Evolutionary conservation across 1,139 yeast genomes (phyloP), one percentile per base, ranked within the genome.

Genomic region (Lodderomyces margitis): DNA sequence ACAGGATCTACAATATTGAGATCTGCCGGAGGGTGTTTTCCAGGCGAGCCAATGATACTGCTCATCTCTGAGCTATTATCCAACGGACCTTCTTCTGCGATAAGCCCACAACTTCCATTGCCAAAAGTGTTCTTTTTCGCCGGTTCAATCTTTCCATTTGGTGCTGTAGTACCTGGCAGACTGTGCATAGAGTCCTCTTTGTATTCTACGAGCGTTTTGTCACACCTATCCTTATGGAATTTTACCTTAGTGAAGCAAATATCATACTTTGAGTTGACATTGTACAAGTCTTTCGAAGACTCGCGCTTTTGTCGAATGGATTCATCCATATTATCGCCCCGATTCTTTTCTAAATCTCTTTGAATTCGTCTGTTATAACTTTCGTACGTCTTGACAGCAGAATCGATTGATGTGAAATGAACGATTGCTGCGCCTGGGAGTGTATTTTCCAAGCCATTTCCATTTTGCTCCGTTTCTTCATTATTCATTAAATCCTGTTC

Each of bases 391-490:
- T 60, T 64, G 24, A 72, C 68, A 16, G 73, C 68, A 3, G 71
- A 50, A 45, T 70, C 76, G 17, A 72, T 69, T 2, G 73, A 63
- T 12, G 66, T 63, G 44, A 64, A 72, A 50, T 71, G 76, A 11
- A 66, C 56, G 21, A 55, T 38, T 5, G 52, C 55, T 36, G 47
- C 50, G 44, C 59, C 47, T 32, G 37, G 16, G 28, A 17, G n/a
- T 15, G n/a, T 23, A n/a, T 19, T 34, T 50, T 40, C 31, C 23
- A 16, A 39, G 47, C 5, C 20, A 10, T 16, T 15, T 5, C 19
- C 32, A 12, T 14, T 17, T n/a, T 16, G 20, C 17, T 35, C 53
- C 39, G 34, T 32, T 25, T 42, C 48, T n/a, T 28, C 40, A 4
- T 37, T 38, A 4, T 33, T 31, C 2, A 21, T n/a, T n/a, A n/a